Conservation (phyloP, 306 rosid species). For the Astragalus glycyphyllos region DNA sequence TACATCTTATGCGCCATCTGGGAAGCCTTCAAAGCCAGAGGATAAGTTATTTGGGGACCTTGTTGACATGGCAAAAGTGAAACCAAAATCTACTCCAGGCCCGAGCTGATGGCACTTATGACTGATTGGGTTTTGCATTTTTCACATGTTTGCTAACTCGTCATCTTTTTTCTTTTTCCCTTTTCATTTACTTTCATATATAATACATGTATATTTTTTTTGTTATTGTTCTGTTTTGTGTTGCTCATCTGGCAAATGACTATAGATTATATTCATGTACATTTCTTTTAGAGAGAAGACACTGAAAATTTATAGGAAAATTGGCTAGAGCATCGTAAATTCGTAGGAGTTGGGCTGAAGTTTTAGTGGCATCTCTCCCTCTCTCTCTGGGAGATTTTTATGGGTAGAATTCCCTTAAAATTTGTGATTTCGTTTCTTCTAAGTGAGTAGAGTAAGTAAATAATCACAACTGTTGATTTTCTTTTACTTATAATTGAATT, state of each 20-base stretch:
- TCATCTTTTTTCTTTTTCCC: constrained; percentile 23
- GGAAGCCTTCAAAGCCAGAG: constrained; percentile 86
- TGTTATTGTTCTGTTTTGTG: constrained; percentile 46
- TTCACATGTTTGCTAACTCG: constrained; percentile 49
- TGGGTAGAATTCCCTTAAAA: too few species aligned
- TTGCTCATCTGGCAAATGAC: constrained; percentile 55
- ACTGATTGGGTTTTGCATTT: constrained; percentile 37
- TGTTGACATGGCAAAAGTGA: constrained; percentile 84
- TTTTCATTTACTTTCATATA: constrained; percentile 39
- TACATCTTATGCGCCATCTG: constrained; percentile 68
- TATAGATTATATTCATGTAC: constrained; percentile 62
- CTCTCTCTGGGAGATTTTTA: not conserved
- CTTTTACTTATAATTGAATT: too few species aligned
- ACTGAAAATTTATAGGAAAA: constrained; percentile 33
- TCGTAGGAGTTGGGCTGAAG: not conserved
- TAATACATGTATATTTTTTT: constrained; percentile 47
- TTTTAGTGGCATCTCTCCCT: constrained; percentile 17
- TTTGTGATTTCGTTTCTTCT: too few species aligned
- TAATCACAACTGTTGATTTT: too few species aligned
- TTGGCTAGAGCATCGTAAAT: not conserved
- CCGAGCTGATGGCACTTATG: constrained; percentile 61
- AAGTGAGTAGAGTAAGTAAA: too few species aligned
- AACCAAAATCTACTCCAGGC: constrained; percentile 76
- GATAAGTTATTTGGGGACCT: constrained; percentile 96
- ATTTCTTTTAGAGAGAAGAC: constrained; percentile 60